phyloP scores from a whole-genome alignment of 2,329 filamentous ascomycete species.

The Biscogniauxia sp. region DNA sequence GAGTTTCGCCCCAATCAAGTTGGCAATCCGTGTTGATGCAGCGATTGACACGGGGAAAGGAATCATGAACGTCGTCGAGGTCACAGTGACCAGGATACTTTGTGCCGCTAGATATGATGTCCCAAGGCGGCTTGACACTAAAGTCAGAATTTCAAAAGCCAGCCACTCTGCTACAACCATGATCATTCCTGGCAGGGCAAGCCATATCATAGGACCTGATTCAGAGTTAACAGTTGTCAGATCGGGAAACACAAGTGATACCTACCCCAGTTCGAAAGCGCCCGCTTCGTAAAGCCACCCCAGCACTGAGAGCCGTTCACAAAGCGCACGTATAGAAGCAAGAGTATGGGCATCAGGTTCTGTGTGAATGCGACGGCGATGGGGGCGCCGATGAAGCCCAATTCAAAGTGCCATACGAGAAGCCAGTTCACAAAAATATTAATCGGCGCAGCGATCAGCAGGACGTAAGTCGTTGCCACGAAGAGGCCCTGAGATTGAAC shows the following conservation, averaged over 20 bases:
- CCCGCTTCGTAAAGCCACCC: constrained; percentile 71
- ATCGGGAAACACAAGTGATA: not conserved
- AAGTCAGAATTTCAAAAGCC: constrained; percentile 86
- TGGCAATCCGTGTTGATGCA: constrained; percentile 83
- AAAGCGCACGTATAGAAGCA: constrained; percentile 72
- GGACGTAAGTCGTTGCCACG: constrained; percentile 73
- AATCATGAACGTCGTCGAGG: constrained; percentile 81
- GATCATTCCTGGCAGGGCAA: constrained; percentile 83
- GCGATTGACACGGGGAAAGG: constrained; percentile 91
- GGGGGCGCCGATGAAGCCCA: constrained; percentile 74
- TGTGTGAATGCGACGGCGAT: constrained; percentile 75
- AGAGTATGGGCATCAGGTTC: constrained; percentile 68
- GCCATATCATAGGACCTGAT: constrained; percentile 71
- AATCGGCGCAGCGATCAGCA: constrained; percentile 71
- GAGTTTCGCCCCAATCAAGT: constrained; percentile 84
- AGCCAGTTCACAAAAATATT: constrained; percentile 78
- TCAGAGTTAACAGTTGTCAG: constrained; percentile 8
- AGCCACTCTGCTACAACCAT: constrained; percentile 95
- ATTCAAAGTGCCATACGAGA: constrained; percentile 68
- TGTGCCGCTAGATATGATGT: constrained; percentile 82
- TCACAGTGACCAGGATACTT: constrained; percentile 76
- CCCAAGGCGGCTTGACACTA: constrained; percentile 78
- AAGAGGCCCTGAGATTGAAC: constrained; percentile 82
- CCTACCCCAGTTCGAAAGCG: constrained; percentile 68
- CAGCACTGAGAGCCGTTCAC: constrained; percentile 73